Base-by-base conservation (phyloP, 805 yeast species). In the Candida lessepsii region DNA sequence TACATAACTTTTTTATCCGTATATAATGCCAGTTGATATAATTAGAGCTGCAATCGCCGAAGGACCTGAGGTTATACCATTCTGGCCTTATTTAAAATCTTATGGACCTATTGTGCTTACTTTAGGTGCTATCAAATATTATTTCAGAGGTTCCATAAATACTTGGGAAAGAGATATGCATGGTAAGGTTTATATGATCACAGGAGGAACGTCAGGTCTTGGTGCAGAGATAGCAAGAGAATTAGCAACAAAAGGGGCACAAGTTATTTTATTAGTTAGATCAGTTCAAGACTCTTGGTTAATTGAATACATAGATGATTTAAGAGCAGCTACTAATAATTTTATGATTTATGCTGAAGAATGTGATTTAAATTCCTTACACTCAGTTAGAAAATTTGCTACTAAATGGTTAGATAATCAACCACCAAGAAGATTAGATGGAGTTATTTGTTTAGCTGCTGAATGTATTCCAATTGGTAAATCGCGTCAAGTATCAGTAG, bases 171-270 rank as follows among this genome's bases (percentile, higher is more conserved):
- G 97, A 44, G 90, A 89, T 48, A 63, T 91, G 57, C 96, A 93
- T 56, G 97, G 98, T 1, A 80, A 81, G 53, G 98, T 90, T 4
- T 84, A 72, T 52, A 67, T 86, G 15, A 71, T 86, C 5, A 84
- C 93, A 0, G 99, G 99, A n/a, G 99, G 96, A 2, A 91, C 98
- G 0, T 75, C 95, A 1, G 97, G 98, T 0, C 58, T 88, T 45
- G 99, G 99, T 0, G 83, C 91, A 0, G 75, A 78, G 3, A 74
- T 86, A 3, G 93, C 78, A 0, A 69, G 72, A 26, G 89, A 89
- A 23, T 58, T 93, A 52, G 97, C 97, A 0, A 40, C 49, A 0
- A 63, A 78, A 37, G 99, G 99, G 3, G 97, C 98, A 0, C 98
- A 93, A 57, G 52, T 91, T 37, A 77, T 93, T 23, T 55, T 91